Percentiles rank a stretch among this genome's conserved stretches.
These are phyloP conservation scores for Zygoascus bituminiphila DNA, from an alignment of 805 yeast genomes.

Conservation along the genomic window DNA sequence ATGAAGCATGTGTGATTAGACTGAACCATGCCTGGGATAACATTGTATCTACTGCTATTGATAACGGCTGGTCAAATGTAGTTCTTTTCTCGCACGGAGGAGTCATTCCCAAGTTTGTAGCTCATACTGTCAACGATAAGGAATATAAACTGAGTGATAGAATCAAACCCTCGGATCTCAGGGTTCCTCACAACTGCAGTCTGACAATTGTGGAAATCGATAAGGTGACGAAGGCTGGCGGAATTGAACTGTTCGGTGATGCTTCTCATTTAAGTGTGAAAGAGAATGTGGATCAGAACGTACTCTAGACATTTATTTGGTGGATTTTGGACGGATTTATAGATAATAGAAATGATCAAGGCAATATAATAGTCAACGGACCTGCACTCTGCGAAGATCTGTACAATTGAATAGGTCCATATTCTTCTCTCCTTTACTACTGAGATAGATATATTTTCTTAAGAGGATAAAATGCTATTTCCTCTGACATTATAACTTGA, in stretches of 20 bases:
- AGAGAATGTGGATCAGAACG: constrained; percentile 14
- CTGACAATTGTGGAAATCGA: constrained; percentile 57
- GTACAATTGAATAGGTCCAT: too few species aligned
- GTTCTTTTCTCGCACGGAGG: constrained; percentile 76
- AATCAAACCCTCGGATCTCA: constrained; percentile 35
- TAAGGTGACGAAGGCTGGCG: constrained; percentile 33
- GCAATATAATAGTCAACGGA: too few species aligned
- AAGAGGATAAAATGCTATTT: too few species aligned
- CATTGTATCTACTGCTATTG: constrained; percentile 33
- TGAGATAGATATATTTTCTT: too few species aligned
- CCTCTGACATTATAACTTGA: too few species aligned
- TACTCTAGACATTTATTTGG: constrained; percentile 5
- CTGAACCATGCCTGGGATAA: constrained; percentile 38
- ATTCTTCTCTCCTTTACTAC: too few species aligned
- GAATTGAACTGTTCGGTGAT: constrained; percentile 51
- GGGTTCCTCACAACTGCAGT: constrained; percentile 69
- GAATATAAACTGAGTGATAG: constrained; percentile 31
- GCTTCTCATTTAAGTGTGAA: constrained; percentile 55
- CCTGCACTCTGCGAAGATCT: too few species aligned
- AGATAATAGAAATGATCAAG: too few species aligned
- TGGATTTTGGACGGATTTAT: too few species aligned
- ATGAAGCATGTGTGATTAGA: constrained; percentile 35
- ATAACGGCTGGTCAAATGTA: constrained; percentile 29
- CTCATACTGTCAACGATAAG: constrained; percentile 38
- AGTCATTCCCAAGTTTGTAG: constrained; percentile 53